These are phyloP conservation scores for Phytopythium cucurbitacearum DNA, from an alignment of 352 stramenopile genomes.

Conservation along the genomic window DNA sequence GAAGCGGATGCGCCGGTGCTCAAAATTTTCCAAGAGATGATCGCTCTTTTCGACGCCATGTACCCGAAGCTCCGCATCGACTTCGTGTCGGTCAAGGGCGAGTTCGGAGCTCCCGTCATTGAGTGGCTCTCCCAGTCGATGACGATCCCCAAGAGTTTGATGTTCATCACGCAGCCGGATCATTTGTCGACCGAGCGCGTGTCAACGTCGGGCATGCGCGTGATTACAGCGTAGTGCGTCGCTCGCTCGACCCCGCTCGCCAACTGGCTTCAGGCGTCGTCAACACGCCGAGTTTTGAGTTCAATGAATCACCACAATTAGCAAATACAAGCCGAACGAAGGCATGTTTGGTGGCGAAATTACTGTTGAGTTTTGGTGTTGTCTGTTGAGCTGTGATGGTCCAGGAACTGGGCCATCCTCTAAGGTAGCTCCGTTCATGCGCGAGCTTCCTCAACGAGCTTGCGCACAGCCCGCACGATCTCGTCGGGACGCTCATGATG, in stretches of 20 bases:
- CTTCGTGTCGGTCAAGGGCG: slow-evolving; percentile 64
- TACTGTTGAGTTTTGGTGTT: no score
- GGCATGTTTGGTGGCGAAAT: no score
- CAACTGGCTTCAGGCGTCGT: no score
- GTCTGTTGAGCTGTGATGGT: no score
- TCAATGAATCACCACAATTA: no score
- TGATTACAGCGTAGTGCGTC: slow-evolving; percentile 68
- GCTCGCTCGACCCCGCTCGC: no score
- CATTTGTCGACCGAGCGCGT: slow-evolving; percentile 88
- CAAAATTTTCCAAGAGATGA: slow-evolving; percentile 71
- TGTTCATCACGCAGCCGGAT: slow-evolving; percentile 92
- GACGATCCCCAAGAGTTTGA: slow-evolving; percentile 86
- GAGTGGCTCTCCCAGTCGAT: slow-evolving; percentile 82
- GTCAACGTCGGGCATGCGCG: slow-evolving; percentile 76
- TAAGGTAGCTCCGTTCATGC: no score
- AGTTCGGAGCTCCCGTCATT: slow-evolving; percentile 67
- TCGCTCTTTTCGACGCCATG: slow-evolving; percentile 81
- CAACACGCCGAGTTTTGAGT: no score
- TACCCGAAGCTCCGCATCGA: slow-evolving; percentile 93
- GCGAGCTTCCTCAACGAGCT: slow-evolving; percentile 36
- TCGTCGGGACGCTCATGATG: slow-evolving; percentile 70
- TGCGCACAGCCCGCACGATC: slow-evolving; percentile 46
- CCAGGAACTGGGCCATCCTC: no score
- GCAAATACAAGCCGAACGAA: no score
- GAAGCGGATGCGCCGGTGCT: slow-evolving; percentile 29